Base-by-base conservation (phyloP, 164 flowering plant species). In the Malania oleifera region DNA sequence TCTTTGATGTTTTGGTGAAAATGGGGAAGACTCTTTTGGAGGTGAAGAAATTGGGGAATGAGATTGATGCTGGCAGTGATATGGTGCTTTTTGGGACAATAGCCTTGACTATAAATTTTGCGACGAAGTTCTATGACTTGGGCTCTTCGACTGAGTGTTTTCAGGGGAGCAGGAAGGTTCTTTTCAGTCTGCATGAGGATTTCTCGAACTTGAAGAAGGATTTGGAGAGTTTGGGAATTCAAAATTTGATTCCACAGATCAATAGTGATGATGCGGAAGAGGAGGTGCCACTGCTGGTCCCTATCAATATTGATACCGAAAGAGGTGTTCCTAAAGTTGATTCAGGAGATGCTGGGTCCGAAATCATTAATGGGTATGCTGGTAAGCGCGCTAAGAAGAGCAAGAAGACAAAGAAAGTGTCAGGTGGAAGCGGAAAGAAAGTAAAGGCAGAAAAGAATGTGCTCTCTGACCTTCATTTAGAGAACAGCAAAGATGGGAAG, bases 131-230 rank as follows among this genome's bases (percentile, higher is more conserved):
- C 23, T 82, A 70, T 63, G 79, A 75, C 10, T 47, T 81, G 72
- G 97, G 91, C 26, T 81, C 97, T 0, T 63, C 76, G 0, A 7
- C 65, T 1, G 82, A 79, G 5, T 83, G 95, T 44, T 25, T 73
- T 63, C 95, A 91, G 68, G 87, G 85, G 13, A 88, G 83, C 59
- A 71, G 98, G 73, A 91, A 83, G 70, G 69, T 77, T 5, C 26
- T 88, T 51, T 85, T 84, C 57, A 65, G 64, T n/a, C 68, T 91
- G 68, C 83, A 81, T 27, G 78, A 80, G 71, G 74, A 55, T 56
- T 91, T 88, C 71, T 29, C 57, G 38, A 81, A 77, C 82, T 70
- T 88, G 75, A 95, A 88, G 85, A 89, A 81, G 75, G 86, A 80
- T 41, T 69, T 78, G 59, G 80, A 54, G 1, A 40, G 63, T 19